A percentile compares a stretch with the other conserved stretches of the same genome.
Evolutionary conservation across 2,329 filamentous ascomycete genomes (phyloP).

Genomic region (Aureobasidium leucospermi): DNA sequence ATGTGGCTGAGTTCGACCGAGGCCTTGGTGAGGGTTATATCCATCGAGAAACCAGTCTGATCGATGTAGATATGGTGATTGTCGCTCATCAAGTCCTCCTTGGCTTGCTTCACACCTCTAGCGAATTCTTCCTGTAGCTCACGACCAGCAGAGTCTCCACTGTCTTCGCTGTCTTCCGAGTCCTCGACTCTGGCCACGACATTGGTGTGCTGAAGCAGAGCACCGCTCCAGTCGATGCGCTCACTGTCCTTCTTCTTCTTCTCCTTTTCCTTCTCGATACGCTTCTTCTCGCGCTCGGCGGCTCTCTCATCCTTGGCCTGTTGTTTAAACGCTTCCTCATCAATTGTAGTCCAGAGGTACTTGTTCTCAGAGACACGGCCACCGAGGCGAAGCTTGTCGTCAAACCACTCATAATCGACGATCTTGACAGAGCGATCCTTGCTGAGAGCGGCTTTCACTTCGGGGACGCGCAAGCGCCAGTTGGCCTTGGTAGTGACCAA

Average conservation of each 20-base stretch:
- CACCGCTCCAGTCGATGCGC: conserved; percentile 18
- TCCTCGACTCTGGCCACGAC: not conserved
- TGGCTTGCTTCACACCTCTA: conserved; percentile 22
- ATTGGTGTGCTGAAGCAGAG: conserved; percentile 9
- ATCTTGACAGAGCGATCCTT: conserved; percentile 24
- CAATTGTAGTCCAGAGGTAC: conserved; percentile 28
- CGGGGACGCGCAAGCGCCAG: conserved; percentile 37
- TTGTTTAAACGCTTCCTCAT: conserved; percentile 20
- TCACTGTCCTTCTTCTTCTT: conserved; percentile 26
- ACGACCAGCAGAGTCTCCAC: not conserved
- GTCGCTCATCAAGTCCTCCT: conserved; percentile 30
- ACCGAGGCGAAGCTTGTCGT: conserved; percentile 39
- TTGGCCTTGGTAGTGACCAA: conserved; percentile 59
- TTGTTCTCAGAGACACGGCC: conserved; percentile 27
- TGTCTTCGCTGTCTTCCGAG: not conserved
- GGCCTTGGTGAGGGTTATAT: conserved; percentile 52
- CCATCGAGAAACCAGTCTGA: conserved; percentile 54
- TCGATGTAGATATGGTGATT: conserved; percentile 62
- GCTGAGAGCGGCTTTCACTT: conserved; percentile 3
- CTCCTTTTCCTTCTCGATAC: conserved; percentile 18
- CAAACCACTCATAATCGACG: conserved; percentile 39
- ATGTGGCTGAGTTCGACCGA: conserved; percentile 42
- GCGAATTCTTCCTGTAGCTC: conserved; percentile 18
- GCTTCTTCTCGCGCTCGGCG: conserved; percentile 21
- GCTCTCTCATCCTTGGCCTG: conserved; percentile 27